phyloP scores from a whole-genome alignment of 441 rosid species.

The Euphorbia celastroides region DNA sequence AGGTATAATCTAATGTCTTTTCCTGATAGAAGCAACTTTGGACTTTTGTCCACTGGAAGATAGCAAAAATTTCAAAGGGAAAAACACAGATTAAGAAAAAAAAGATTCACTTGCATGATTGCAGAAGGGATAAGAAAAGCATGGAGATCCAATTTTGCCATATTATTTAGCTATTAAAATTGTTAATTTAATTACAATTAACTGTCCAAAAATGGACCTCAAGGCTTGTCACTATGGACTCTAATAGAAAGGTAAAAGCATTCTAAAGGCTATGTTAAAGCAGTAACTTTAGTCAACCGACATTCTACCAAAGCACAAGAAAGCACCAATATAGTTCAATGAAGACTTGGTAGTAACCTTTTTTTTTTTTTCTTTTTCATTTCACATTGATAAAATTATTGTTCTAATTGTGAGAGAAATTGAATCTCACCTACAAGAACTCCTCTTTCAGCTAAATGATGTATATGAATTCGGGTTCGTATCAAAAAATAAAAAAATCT shows the following conservation, averaged over 20 bases:
- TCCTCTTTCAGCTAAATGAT: conserved; percentile 1
- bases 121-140: conserved; percentile 27
- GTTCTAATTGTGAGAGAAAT: conserved; percentile 13
- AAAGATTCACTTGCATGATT: conserved; percentile 43
- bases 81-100: conserved; percentile 6
- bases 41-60: conserved; percentile 50
- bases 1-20: conserved; percentile 12
- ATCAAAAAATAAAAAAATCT: neutral
- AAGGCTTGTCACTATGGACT: neutral
- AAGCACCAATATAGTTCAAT: neutral
- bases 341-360: neutral
- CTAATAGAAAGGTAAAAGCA: neutral
- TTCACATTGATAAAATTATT: neutral
- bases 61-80: conserved; percentile 26
- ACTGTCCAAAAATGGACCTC: neutral
- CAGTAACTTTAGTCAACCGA: conserved; percentile 2
- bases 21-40: conserved; percentile 33
- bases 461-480: conserved; percentile 5
- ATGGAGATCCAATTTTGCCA: conserved; percentile 22
- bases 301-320: neutral
- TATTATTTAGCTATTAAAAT: conserved; percentile 2
- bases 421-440: conserved; percentile 26
- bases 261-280: neutral
- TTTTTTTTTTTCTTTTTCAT: neutral
- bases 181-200: neutral